Conservation (phyloP, 1,284 basidiomycete species). For the Kalmanozyma brasiliensis region DNA sequence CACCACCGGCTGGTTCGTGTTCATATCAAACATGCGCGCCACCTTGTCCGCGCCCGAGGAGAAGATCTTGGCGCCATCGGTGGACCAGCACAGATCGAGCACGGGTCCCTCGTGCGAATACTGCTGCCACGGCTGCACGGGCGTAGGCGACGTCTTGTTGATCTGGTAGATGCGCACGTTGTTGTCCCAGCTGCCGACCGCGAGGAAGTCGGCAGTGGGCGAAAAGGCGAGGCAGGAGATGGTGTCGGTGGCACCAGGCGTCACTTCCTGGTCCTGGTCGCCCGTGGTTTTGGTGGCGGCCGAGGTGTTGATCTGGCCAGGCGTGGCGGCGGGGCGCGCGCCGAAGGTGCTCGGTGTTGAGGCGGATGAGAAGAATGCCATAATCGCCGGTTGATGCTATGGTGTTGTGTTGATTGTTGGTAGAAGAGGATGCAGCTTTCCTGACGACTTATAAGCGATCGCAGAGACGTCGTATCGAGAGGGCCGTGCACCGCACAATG, state of each 20-base stretch:
- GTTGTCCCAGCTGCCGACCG: conserved; percentile 69
- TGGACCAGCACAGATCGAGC: conserved; percentile 83
- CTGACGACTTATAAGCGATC: no score
- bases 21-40: conserved; percentile 81
- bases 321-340: conserved; percentile 35
- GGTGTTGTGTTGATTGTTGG: neutral
- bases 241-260: conserved; percentile 68
- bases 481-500: no score
- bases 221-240: conserved; percentile 67
- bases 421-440: no score
- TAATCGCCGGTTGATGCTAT: conserved; percentile 1
- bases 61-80: conserved; percentile 82
- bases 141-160: conserved; percentile 77
- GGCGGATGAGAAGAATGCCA: conserved; percentile 61
- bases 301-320: conserved; percentile 49
- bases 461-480: no score
- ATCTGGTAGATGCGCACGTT: conserved; percentile 73
- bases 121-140: conserved; percentile 71
- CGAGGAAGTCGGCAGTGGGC: conserved; percentile 69
- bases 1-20: conserved; percentile 74
- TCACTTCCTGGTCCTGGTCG: conserved; percentile 76
- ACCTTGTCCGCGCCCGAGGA: conserved; percentile 89
- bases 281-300: conserved; percentile 50
- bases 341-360: conserved; percentile 55
- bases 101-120: conserved; percentile 85